phyloP scores from a whole-genome alignment of 2,329 filamentous ascomycete genomes.

The Hymenoscyphus fructigenus region DNA sequence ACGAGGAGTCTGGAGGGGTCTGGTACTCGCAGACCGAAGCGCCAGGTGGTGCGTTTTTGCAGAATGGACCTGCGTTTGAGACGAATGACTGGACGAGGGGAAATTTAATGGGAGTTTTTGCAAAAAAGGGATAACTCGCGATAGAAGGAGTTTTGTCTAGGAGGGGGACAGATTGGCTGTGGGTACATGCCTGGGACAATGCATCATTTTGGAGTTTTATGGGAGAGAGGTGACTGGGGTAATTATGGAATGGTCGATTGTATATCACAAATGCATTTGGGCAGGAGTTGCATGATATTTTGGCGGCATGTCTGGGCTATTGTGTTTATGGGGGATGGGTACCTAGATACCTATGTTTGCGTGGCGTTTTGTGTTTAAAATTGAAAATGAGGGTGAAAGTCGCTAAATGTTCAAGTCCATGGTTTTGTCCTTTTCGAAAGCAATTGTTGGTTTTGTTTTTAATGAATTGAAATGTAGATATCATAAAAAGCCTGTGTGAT shows the following conservation, averaged over 20 bases:
- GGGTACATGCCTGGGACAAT: neutral
- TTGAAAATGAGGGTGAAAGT: neutral
- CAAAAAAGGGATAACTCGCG: neutral
- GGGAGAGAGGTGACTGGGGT: conserved; percentile 6
- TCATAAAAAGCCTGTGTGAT: neutral
- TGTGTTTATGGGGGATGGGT: neutral
- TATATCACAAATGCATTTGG: conserved; percentile 17
- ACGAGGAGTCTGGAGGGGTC: conserved; percentile 74
- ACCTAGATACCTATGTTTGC: neutral
- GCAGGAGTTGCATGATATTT: conserved; percentile 14
- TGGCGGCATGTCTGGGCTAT: neutral
- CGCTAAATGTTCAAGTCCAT: neutral
- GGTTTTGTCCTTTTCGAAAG: neutral
- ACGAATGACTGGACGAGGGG: neutral
- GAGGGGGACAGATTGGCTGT: neutral
- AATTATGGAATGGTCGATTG: conserved; percentile 2
- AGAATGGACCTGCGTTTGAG: conserved; percentile 60
- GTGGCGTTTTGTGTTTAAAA: conserved; percentile 2
- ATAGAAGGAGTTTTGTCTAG: neutral
- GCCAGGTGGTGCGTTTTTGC: conserved; percentile 91
- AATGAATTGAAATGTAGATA: neutral
- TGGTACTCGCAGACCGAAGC: conserved; percentile 80
- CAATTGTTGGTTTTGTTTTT: neutral
- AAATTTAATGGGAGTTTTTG: neutral
- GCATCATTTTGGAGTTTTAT: conserved; percentile 14